Evolutionary conservation across 306 rosid species (phyloP).

Genomic region (Prunus salicina): DNA sequence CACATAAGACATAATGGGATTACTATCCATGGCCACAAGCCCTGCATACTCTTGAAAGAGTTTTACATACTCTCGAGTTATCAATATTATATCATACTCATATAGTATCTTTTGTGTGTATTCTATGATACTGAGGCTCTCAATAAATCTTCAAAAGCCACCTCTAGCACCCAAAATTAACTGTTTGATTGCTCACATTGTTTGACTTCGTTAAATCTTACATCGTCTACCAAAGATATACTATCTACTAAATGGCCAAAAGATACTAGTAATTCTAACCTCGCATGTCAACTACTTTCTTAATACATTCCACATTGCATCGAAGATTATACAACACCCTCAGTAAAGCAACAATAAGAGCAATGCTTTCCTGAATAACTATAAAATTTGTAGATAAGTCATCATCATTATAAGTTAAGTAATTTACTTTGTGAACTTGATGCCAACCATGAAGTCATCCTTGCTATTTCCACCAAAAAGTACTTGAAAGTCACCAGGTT

Average conservation of each 20-base stretch:
- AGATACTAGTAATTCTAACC: neutral
- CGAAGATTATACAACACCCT: neutral
- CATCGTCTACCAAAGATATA: neutral
- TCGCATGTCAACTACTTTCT: neutral
- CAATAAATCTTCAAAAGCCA: neutral
- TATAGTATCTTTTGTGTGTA: too few species aligned
- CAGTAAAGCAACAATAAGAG: neutral
- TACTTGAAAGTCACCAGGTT: constrained; percentile 67
- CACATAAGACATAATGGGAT: too few species aligned
- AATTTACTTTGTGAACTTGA: constrained; percentile 80
- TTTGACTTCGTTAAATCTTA: neutral
- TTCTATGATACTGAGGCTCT: too few species aligned
- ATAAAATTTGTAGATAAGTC: neutral
- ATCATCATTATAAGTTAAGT: neutral
- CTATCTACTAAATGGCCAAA: neutral
- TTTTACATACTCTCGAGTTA: too few species aligned
- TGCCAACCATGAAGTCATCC: constrained; percentile 90
- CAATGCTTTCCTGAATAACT: neutral
- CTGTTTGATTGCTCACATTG: neutral
- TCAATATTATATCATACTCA: too few species aligned
- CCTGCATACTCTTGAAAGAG: too few species aligned
- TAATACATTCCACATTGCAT: neutral
- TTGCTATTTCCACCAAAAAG: constrained; percentile 81
- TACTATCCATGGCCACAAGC: too few species aligned
- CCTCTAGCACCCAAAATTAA: neutral